These are phyloP conservation scores for Typha latifolia DNA, from an alignment of 176 grass and related monocot species.

Conservation along the genomic window DNA sequence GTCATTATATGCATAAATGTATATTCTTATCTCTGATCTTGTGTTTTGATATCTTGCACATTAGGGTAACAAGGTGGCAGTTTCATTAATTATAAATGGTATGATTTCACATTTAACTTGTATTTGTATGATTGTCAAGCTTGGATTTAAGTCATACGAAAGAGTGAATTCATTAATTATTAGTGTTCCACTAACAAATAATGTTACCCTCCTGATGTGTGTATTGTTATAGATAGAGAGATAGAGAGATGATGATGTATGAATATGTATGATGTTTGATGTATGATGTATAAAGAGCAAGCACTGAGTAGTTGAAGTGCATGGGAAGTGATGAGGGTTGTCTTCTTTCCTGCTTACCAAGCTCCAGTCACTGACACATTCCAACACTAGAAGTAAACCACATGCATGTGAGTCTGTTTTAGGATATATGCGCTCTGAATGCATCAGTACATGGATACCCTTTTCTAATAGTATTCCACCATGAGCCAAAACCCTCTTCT, in stretches of 20 bases:
- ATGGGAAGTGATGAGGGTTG: constrained; percentile 4
- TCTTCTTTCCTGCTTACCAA: background rate
- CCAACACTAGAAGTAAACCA: background rate
- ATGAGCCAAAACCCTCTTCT: background rate
- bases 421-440: constrained; percentile 5
- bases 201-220: too few species aligned
- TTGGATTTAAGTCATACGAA: background rate
- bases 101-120: background rate
- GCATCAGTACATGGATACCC: constrained; percentile 7
- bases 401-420: constrained; percentile 12
- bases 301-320: background rate
- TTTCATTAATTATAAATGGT: background rate
- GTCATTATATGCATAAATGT: background rate
- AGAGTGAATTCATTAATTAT: too few species aligned
- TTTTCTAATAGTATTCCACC: background rate
- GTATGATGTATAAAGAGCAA: background rate
- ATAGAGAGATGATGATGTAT: background rate
- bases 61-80: background rate
- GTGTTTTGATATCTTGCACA: background rate
- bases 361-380: background rate
- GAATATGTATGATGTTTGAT: background rate
- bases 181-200: too few species aligned
- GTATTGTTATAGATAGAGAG: too few species aligned
- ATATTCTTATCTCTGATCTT: background rate
- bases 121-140: background rate